These are phyloP conservation scores for Rhizopogon roseolus DNA, from an alignment of 768 basidiomycete species.

Conservation along the genomic window DNA sequence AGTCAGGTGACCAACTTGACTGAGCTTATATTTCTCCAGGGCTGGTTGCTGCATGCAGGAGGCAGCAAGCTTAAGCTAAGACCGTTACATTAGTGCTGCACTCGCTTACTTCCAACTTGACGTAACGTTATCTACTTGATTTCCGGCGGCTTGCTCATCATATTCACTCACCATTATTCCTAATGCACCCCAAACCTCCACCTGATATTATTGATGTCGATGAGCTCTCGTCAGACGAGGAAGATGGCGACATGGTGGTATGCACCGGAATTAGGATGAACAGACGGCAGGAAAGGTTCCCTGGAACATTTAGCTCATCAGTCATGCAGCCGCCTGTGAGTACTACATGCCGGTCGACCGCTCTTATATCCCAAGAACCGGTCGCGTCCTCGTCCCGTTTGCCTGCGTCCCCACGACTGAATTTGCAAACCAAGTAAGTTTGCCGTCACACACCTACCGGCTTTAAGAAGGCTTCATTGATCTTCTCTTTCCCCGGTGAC, in stretches of 20 bases:
- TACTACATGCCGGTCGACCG: constrained; percentile 14
- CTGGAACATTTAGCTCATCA: too few species aligned
- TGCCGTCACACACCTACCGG: constrained; percentile 5
- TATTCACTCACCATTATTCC: not conserved
- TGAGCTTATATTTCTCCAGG: too few species aligned
- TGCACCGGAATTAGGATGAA: constrained; percentile 13
- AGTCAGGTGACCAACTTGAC: too few species aligned
- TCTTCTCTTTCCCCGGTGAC: not conserved
- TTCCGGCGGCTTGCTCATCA: too few species aligned
- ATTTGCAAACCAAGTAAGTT: not conserved
- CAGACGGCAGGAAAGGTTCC: not conserved
- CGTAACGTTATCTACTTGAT: too few species aligned
- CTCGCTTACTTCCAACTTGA: not conserved
- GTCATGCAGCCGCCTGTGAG: constrained; percentile 1
- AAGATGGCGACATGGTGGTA: constrained; percentile 7
- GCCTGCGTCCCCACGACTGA: not conserved
- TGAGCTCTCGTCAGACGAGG: constrained; percentile 2
- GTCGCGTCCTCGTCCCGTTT: constrained; percentile 5
- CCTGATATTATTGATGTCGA: constrained; percentile 22
- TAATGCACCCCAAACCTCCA: not conserved
- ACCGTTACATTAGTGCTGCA: constrained; percentile 27
- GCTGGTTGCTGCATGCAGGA: too few species aligned
- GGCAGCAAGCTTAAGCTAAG: constrained; percentile 48
- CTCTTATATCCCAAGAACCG: constrained; percentile 5
- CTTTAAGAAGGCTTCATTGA: not conserved